Percentiles rank a stretch among this genome's conserved stretches.
Evolutionary conservation across 2,329 filamentous ascomycete genomes (phyloP).

Genomic region (Fusarium fracticaudum): DNA sequence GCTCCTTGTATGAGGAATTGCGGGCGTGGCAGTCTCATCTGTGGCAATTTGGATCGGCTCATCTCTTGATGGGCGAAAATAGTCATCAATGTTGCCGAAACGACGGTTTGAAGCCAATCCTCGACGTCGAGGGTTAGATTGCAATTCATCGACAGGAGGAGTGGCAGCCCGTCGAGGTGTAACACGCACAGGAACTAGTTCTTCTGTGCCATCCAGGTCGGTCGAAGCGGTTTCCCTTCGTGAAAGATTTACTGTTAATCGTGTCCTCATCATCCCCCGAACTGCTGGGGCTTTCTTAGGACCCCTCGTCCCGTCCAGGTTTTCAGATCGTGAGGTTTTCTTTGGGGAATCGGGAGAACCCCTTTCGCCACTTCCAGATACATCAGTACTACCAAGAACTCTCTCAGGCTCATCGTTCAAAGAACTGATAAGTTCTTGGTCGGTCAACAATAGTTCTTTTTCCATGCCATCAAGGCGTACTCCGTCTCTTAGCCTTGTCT

Average conservation of each 20-base stretch:
- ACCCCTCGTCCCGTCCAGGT: not conserved
- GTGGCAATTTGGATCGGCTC: slow-evolving; percentile 47
- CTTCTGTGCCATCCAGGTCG: slow-evolving; percentile 38
- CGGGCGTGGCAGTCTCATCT: slow-evolving; percentile 48
- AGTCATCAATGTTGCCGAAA: slow-evolving; percentile 45
- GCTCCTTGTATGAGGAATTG: slow-evolving; percentile 9
- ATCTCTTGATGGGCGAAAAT: slow-evolving; percentile 41
- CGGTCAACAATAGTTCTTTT: not conserved
- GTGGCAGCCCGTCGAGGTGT: slow-evolving; percentile 18
- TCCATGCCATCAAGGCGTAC: not conserved
- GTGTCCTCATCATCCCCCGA: slow-evolving; percentile 42
- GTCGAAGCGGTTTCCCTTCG: slow-evolving; percentile 46
- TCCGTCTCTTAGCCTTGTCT: not conserved
- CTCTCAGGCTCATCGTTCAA: slow-evolving; percentile 17
- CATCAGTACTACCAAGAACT: not conserved
- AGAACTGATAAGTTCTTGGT: slow-evolving; percentile 15
- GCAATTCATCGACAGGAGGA: not conserved
- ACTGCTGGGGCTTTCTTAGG: not conserved
- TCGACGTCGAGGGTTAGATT: not conserved
- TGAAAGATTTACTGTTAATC: slow-evolving; percentile 46
- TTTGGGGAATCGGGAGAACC: not conserved
- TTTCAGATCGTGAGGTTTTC: not conserved
- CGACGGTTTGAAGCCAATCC: slow-evolving; percentile 7
- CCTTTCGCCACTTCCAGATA: not conserved
- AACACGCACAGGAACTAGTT: slow-evolving; percentile 42